Evolutionary conservation across 2,329 filamentous ascomycete genomes (phyloP).

Genomic region (Cytospora mali): DNA sequence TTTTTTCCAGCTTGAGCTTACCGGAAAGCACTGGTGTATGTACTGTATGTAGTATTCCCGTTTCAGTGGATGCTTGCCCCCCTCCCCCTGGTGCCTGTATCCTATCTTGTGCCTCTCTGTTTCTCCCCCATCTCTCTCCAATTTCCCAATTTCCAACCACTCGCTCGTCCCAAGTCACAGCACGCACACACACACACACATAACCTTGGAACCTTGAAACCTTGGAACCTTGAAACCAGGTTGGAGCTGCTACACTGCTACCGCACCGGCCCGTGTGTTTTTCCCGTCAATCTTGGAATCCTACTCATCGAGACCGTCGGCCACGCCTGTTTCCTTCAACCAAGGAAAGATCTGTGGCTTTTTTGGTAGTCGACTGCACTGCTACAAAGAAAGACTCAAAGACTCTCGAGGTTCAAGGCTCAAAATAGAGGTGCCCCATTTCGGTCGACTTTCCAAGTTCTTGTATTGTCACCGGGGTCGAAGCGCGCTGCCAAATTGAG

Average conservation of each 20-base stretch:
- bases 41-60: not conserved
- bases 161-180: constrained; percentile 9
- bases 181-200: no score
- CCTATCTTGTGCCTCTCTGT: constrained; percentile 8
- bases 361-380: not conserved
- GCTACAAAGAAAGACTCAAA: constrained; percentile 10
- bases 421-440: constrained; percentile 9
- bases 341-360: not conserved
- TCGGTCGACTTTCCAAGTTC: constrained; percentile 23
- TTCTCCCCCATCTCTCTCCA: constrained; percentile 12
- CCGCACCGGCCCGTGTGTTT: not conserved
- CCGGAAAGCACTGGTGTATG: not conserved
- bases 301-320: not conserved
- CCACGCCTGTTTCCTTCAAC: not conserved
- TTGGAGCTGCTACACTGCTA: constrained; percentile 1
- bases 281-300: constrained; percentile 4
- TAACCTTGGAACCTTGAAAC: constrained; percentile 3
- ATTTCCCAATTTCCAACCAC: constrained; percentile 16
- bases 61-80: not conserved
- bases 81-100: constrained; percentile 7
- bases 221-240: not conserved
- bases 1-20: not conserved
- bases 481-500: constrained; percentile 18
- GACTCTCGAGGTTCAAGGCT: not conserved
- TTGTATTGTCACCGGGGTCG: constrained; percentile 24